Evolutionary conservation across 176 grass and related monocot species (phyloP), one percentile per base, ranked within the genome.

Genomic region (Triticum monococcum): DNA sequence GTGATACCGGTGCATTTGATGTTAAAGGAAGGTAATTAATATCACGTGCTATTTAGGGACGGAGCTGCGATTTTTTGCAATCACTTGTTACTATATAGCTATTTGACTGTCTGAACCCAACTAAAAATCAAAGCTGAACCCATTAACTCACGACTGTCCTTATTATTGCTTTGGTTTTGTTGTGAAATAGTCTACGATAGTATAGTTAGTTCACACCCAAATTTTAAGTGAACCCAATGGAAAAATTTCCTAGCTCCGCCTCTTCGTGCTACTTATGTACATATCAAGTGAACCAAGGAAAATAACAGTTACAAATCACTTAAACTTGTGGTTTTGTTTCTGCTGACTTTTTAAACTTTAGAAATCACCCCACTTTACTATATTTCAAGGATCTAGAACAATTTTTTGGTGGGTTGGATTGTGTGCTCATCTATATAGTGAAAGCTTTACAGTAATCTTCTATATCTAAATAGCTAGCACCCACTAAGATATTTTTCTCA

Each of bases 1-100:
- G 95, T 82, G 92, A 95, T 72, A 88, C 92, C 20, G 91, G 87
- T 30, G 89, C 83, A 64, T 93, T 83, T 12, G 87, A 95, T 41
- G 66, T 59, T 59, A 37, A 48, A 48, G 45, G 45, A 93, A 71
- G 90, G 95, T 95, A 97, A 61, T 17, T 82, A n/a, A 17, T 25
- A 2, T 13, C 35, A 63, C 1, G 45, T 48, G 45, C 45, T 48
- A 48, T 48, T 48, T 48, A 48, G 45, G 45, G 45, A 12, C 45
- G 45, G 45, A 48, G 45, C 45, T 48, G 45, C 45, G 11, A 12
- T 45, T 45, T 45, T 45, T 45, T 45, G 10, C 41, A 12, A 45
- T 45, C 41, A 45, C 43, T 45, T 45, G 43, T 45, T 45, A 12
- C 43, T 45, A 45, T 45, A 45, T 45, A 45, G 10, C 11, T 45